Evolutionary conservation across 2,329 filamentous ascomycete genomes (phyloP).

Genomic region (Diaporthe citri): DNA sequence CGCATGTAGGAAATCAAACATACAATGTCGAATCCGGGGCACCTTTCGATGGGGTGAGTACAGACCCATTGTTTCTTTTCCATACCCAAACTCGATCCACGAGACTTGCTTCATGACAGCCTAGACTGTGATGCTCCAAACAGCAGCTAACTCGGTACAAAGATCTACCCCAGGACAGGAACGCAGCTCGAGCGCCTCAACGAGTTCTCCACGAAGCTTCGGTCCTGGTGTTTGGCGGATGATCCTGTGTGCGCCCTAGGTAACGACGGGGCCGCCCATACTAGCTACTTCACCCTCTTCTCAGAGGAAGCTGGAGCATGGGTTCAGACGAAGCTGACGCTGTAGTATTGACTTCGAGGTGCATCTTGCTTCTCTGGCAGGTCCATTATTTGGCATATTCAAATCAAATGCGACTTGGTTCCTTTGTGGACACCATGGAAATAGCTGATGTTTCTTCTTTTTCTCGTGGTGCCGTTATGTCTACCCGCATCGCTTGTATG

Average conservation of each 20-base stretch:
- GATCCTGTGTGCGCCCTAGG: conserved; percentile 57
- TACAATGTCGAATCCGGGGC: conserved; percentile 36
- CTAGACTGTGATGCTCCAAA: background rate
- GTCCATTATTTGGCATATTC: no score
- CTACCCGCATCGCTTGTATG: background rate
- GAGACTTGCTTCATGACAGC: background rate
- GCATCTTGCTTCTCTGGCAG: background rate
- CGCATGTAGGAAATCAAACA: conserved; percentile 36
- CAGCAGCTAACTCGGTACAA: background rate
- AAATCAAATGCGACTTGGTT: background rate
- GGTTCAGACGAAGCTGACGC: conserved; percentile 26
- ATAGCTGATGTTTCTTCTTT: background rate
- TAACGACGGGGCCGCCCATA: conserved; percentile 49
- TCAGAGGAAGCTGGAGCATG: conserved; percentile 43
- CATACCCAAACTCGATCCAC: no score
- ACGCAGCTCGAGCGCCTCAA: conserved; percentile 47
- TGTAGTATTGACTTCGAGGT: background rate
- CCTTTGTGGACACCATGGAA: background rate
- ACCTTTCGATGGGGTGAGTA: conserved; percentile 35
- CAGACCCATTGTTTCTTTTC: background rate
- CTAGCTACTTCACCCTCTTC: conserved; percentile 54
- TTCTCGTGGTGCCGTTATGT: background rate
- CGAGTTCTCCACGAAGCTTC: conserved; percentile 46
- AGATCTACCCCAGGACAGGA: conserved; percentile 48
- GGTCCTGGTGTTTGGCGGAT: conserved; percentile 52